A percentile compares a stretch with the other conserved stretches of the same genome.
Evolutionary conservation across 768 basidiomycete species (phyloP).

Genomic region (Fomitopsis pulvina): DNA sequence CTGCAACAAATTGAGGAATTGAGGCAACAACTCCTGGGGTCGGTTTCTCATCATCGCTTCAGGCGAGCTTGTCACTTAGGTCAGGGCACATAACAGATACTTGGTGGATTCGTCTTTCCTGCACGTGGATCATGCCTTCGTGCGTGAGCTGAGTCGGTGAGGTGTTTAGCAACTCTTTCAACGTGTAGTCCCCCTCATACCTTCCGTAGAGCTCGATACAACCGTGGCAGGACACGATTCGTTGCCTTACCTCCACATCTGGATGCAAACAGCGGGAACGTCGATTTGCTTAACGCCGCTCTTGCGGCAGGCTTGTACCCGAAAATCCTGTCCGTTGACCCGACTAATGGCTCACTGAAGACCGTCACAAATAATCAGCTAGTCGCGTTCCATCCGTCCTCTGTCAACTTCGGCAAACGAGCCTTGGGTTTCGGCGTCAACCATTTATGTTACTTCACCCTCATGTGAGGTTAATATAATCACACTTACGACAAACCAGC

Average conservation of each 20-base stretch:
- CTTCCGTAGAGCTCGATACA: constrained; percentile 57
- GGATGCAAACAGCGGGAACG: constrained; percentile 63
- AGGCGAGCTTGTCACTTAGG: neutral
- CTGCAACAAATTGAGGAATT: constrained; percentile 95
- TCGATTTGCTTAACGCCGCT: constrained; percentile 68
- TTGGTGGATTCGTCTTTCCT: constrained; percentile 87
- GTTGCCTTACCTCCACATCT: constrained; percentile 65
- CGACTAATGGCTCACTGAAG: constrained; percentile 49
- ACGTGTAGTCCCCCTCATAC: neutral
- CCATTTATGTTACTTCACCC: constrained; percentile 78
- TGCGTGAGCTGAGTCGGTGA: constrained; percentile 66
- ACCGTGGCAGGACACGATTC: constrained; percentile 70
- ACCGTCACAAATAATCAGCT: constrained; percentile 80
- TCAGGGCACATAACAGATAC: constrained; percentile 42
- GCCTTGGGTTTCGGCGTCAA: constrained; percentile 66
- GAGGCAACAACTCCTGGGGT: constrained; percentile 60
- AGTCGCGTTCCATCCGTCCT: constrained; percentile 83
- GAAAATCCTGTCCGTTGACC: constrained; percentile 75
- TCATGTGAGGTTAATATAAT: constrained; percentile 51
- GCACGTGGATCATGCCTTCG: constrained; percentile 52
- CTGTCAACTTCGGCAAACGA: constrained; percentile 76
- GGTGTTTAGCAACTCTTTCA: constrained; percentile 4
- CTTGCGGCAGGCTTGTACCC: constrained; percentile 86
- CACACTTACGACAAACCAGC: neutral
- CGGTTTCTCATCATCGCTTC: constrained; percentile 1